Evolutionary conservation across 83 land plant species (phyloP).

Genomic region (Picea mariana): DNA sequence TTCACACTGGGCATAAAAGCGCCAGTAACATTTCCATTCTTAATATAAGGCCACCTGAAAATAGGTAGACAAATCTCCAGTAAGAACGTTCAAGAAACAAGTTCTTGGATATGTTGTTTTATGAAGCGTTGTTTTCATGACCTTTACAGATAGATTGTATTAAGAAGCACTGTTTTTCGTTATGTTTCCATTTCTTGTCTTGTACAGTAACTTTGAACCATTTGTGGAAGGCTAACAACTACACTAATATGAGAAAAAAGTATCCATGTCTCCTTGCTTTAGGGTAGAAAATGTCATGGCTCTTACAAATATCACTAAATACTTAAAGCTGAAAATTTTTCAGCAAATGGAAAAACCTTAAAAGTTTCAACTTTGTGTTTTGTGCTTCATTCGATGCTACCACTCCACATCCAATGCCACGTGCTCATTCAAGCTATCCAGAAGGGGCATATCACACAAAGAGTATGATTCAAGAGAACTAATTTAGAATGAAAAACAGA

Average conservation of each 20-base stretch:
- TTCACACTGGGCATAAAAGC: not conserved
- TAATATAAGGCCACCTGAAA: no score
- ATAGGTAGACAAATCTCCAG: not conserved
- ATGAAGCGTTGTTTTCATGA: no score
- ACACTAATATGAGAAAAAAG: not conserved
- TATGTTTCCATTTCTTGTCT: not conserved
- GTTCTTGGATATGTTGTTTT: no score
- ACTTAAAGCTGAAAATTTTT: not conserved
- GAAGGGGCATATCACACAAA: not conserved
- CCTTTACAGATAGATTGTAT: not conserved
- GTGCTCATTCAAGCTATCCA: not conserved
- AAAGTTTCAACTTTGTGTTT: not conserved
- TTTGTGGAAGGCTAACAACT: not conserved
- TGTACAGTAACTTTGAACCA: not conserved
- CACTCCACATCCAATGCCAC: not conserved
- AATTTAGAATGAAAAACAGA: slow-evolving; percentile 7
- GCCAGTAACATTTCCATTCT: not conserved
- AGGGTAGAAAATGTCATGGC: not conserved
- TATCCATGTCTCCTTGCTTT: not conserved
- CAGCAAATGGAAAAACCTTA: not conserved
- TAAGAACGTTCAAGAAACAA: not conserved
- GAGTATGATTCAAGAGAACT: not conserved
- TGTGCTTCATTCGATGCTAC: not conserved
- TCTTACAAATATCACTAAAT: not conserved
- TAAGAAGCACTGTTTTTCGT: not conserved